Conservation (phyloP, 2,329 filamentous ascomycete species). For the Raffaelea arxii region DNA sequence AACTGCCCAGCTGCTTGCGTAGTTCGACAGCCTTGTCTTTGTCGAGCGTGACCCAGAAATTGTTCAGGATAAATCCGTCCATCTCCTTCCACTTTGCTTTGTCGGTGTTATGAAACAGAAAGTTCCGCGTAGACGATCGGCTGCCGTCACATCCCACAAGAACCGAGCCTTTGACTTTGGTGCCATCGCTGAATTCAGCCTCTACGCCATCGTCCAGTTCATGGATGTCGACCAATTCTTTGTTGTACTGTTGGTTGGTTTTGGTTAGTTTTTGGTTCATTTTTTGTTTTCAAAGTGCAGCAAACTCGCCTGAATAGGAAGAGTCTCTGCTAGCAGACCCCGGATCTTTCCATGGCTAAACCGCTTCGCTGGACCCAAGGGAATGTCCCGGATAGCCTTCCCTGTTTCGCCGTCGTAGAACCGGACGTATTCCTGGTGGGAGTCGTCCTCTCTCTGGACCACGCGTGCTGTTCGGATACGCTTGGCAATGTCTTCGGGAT, state of each 20-base stretch:
- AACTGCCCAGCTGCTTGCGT: constrained; percentile 2
- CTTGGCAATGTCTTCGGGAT: neutral
- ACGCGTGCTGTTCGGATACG: constrained; percentile 1
- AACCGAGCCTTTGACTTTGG: neutral
- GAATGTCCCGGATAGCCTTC: constrained; percentile 2
- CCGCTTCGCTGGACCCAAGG: constrained; percentile 3
- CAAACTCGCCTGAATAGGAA: constrained; percentile 3
- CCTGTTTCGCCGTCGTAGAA: constrained; percentile 4
- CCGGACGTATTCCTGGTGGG: constrained; percentile 1
- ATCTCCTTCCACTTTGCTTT: constrained; percentile 1
- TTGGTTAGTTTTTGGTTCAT: neutral
- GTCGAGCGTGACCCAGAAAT: constrained; percentile 4
- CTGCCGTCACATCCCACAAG: constrained; percentile 4
- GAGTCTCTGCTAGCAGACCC: constrained; percentile 1
- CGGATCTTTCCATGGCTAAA: constrained; percentile 5
- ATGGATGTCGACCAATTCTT: neutral
- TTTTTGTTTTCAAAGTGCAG: neutral
- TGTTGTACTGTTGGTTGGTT: constrained; percentile 1
- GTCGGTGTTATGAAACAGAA: constrained; percentile 1
- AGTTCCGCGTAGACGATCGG: neutral
- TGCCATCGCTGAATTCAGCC: constrained; percentile 3
- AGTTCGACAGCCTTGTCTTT: constrained; percentile 1
- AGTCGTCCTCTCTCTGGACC: constrained; percentile 4
- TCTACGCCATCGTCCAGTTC: constrained; percentile 2
- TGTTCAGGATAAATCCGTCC: constrained; percentile 5